phyloP scores from a whole-genome alignment of 2,329 filamentous ascomycete genomes.

The Sarocladium kiliense region DNA sequence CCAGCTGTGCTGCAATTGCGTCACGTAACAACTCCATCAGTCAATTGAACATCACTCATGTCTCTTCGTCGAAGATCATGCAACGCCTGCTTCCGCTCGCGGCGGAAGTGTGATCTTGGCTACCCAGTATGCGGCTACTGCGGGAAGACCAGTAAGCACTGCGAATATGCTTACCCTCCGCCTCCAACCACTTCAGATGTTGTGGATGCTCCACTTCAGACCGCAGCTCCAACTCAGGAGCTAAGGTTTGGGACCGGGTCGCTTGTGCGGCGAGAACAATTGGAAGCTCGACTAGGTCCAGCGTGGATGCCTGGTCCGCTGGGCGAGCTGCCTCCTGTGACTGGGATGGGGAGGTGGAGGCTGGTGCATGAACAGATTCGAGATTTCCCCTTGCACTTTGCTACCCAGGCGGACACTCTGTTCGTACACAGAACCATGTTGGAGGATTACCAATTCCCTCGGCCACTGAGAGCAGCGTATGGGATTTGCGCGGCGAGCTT shows the following conservation, averaged over 20 bases:
- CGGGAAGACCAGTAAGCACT: constrained; percentile 9
- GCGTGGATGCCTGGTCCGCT: constrained; percentile 1
- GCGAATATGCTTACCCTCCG: constrained; percentile 12
- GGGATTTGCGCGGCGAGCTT: constrained; percentile 10
- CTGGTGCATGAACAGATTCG: constrained; percentile 7
- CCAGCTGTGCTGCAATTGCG: too few relatives aligned
- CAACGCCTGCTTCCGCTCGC: constrained; percentile 10
- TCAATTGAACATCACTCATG: constrained; percentile 1
- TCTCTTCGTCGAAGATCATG: constrained; percentile 13
- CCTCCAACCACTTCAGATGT: background rate
- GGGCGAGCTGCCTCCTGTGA: constrained; percentile 1
- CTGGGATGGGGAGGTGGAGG: background rate
- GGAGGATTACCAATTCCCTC: constrained; percentile 1
- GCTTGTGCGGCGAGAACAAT: background rate
- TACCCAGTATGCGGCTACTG: constrained; percentile 11
- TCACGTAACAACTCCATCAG: too few relatives aligned
- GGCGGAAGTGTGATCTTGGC: constrained; percentile 12
- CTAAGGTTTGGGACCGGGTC: background rate
- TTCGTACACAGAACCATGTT: constrained; percentile 12
- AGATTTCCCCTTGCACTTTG: constrained; percentile 9
- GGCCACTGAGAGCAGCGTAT: constrained; percentile 11
- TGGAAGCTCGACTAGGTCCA: background rate
- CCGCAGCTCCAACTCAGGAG: background rate
- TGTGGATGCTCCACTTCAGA: background rate
- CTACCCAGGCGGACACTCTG: constrained; percentile 8